Evolutionary conservation across 306 rosid species (phyloP), one percentile per base, ranked within the genome.

Genomic region (Medicago truncatula): DNA sequence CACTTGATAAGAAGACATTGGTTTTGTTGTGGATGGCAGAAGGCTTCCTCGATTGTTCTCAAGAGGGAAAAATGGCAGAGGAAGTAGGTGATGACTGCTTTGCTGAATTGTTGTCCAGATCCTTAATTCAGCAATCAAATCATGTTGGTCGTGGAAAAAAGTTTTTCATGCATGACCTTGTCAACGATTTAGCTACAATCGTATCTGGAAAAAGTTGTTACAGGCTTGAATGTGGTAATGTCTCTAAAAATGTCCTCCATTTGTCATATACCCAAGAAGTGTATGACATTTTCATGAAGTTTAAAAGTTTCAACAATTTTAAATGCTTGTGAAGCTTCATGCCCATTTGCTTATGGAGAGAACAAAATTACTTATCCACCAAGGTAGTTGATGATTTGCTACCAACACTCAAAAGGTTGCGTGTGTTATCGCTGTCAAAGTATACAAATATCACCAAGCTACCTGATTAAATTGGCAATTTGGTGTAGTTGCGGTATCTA

Each of bases 241-340:
- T 7, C 41, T 60, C 40, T 28, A 3, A 60, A 28, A 60, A 8
- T 76, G 71, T 64, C 23, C 79, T 68, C 3, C 85, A 83, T 53
- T 36, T 78, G 6, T 80, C 80, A 6, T 74, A 44, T 23, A 17
- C 7, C 1, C n/a, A 12, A 18, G 14, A 71, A 20, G 0, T 0
- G 0, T 74, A 8, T 62, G 86, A 75, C 16, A 28, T 6, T n/a
- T 50, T 1, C 54, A 54, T 21, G 0, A 83, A 62, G n/a, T 46
- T 46, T 46, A 4, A 46, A 8, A 46, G 0, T 4, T 0, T 4
- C 2, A 1, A 13, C 52, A 46, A 5, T 4, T 46, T 13, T 16
- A 46, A 46, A 46, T 4, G 0, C 0, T 46, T 46, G 16, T 0
- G 52, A 46, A 46, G 52, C 16, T 46, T 46, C n/a, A n/a, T n/a